Conservation (phyloP, 345 rosid species). For the Crucihimalaya himalaica region DNA sequence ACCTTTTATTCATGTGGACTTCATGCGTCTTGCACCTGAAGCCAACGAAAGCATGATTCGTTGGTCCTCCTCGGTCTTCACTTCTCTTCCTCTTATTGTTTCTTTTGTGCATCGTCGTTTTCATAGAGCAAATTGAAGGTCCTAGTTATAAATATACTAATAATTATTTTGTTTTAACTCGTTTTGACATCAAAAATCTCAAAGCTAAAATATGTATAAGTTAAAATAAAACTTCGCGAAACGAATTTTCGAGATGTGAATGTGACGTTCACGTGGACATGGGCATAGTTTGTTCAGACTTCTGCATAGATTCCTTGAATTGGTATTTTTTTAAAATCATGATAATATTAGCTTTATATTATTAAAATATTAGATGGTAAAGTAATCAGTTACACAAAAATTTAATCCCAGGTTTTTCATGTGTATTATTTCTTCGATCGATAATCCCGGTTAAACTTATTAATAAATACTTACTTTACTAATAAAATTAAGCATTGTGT, state of each 20-base stretch:
- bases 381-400: not conserved
- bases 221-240: too few relatives aligned
- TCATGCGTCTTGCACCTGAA: constrained; percentile 42
- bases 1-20: constrained; percentile 27
- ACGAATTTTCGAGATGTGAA: constrained; percentile 30
- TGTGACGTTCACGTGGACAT: constrained; percentile 39
- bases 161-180: not conserved
- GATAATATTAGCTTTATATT: not conserved
- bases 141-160: not conserved
- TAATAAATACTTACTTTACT: not conserved
- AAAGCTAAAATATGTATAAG: too few relatives aligned
- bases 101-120: not conserved
- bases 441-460: too few relatives aligned
- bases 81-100: constrained; percentile 1
- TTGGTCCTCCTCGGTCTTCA: not conserved
- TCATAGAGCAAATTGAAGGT: constrained; percentile 1
- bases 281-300: constrained; percentile 22
- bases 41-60: constrained; percentile 29
- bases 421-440: not conserved
- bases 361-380: not conserved
- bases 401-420: not conserved
- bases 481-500: not conserved
- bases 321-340: not conserved
- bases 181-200: constrained; percentile 26
- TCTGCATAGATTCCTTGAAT: constrained; percentile 14